Conservation (phyloP, 345 rosid species). For the Eucalyptus urophylla region DNA sequence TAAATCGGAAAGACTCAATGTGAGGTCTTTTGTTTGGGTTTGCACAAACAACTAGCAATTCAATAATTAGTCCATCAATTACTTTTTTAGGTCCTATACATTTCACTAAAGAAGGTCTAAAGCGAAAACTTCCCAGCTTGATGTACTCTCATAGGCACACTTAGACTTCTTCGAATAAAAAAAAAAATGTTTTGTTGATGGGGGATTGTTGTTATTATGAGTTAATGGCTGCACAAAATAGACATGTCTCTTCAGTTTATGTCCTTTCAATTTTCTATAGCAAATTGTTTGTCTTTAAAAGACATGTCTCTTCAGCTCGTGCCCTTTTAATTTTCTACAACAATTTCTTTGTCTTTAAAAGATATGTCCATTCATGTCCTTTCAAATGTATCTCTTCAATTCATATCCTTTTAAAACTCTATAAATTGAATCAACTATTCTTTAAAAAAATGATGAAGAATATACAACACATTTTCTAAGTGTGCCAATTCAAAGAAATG, state of each 20-base stretch:
- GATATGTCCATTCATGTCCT: not conserved
- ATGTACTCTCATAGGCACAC: too few relatives aligned
- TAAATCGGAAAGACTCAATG: too few relatives aligned
- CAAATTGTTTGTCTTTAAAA: not conserved
- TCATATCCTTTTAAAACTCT: not conserved
- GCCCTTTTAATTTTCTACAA: not conserved
- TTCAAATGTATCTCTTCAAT: not conserved
- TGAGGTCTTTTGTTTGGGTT: not conserved
- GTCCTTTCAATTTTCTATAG: not conserved
- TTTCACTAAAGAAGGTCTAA: too few relatives aligned
- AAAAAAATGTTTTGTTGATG: too few relatives aligned
- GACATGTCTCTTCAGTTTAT: not conserved
- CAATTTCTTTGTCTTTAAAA: not conserved
- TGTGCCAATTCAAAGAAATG: not conserved
- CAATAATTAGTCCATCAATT: too few relatives aligned
- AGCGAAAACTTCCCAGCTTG: too few relatives aligned
- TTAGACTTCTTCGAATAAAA: too few relatives aligned
- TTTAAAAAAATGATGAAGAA: not conserved
- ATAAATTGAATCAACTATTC: not conserved
- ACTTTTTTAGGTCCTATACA: too few relatives aligned
- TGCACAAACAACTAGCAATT: too few relatives aligned
- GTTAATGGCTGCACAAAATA: not conserved
- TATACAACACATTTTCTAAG: not conserved
- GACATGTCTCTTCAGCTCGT: not conserved
- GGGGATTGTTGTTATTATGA: not conserved